Evolutionary conservation across 2,329 filamentous ascomycete species (phyloP).

Genomic region (Sporothrix protearum): DNA sequence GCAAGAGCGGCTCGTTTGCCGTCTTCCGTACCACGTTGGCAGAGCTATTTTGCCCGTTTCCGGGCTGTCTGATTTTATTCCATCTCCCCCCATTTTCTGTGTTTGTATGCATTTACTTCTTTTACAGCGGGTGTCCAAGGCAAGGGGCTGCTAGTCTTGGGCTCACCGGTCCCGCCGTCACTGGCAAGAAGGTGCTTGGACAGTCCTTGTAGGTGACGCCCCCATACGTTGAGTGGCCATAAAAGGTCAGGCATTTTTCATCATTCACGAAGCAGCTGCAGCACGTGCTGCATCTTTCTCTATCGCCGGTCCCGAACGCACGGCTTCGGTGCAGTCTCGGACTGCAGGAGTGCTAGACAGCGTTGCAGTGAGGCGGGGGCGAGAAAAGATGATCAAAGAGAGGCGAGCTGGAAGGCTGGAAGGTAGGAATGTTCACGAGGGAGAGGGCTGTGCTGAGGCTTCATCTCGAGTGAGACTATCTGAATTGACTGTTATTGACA

Average conservation of each 20-base stretch:
- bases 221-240: not conserved
- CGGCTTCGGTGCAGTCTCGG: slow-evolving; percentile 3
- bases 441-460: not conserved
- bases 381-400: not conserved
- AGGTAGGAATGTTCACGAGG: not conserved
- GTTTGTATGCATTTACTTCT: not conserved
- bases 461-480: not conserved
- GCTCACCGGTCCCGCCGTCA: not conserved
- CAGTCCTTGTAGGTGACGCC: not conserved
- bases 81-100: not conserved
- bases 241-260: not conserved
- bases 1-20: slow-evolving; percentile 15
- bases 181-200: not conserved
- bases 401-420: not conserved
- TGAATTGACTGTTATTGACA: not conserved
- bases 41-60: not conserved
- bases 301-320: slow-evolving; percentile 6
- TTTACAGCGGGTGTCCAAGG: not conserved
- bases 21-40: not conserved
- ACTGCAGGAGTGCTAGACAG: not conserved
- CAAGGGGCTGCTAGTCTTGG: not conserved
- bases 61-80: not conserved
- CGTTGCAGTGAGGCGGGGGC: not conserved
- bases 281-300: not conserved
- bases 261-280: not conserved